Evolutionary conservation across 176 grass and related monocot species (phyloP).

Genomic region (Eleusine coracana): DNA sequence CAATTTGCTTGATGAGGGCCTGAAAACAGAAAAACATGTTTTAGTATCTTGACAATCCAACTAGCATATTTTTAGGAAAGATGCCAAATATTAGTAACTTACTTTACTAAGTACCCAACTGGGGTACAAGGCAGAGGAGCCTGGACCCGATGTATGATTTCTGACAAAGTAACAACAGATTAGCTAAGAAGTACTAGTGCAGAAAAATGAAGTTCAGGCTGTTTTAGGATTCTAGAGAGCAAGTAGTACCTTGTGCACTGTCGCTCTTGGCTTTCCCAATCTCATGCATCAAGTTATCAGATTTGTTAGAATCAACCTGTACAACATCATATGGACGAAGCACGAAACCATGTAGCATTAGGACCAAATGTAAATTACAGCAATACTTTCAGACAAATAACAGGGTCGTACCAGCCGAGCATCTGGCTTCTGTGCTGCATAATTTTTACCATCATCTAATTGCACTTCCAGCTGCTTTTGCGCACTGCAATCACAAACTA

Average conservation of each 20-base stretch:
- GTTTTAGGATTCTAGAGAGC: neutral
- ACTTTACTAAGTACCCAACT: conserved; percentile 44
- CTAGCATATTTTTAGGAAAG: neutral
- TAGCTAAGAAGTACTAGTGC: neutral
- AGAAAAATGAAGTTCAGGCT: conserved; percentile 8
- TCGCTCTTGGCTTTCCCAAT: conserved; percentile 24
- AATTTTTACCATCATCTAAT: conserved; percentile 10
- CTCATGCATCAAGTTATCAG: conserved; percentile 21
- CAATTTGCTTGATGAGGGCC: conserved; percentile 38
- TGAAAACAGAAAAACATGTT: conserved; percentile 36
- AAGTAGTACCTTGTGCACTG: conserved; percentile 40
- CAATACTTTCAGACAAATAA: conserved; percentile 12
- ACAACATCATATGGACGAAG: neutral
- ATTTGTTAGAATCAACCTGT: conserved; percentile 40
- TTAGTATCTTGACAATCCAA: neutral
- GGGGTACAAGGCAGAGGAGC: conserved; percentile 37
- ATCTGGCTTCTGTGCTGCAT: conserved; percentile 30
- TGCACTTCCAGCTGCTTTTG: conserved; percentile 41
- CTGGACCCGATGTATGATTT: conserved; percentile 22
- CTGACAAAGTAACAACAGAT: conserved; percentile 41
- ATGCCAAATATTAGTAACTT: conserved; percentile 23
- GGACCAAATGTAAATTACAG: neutral
- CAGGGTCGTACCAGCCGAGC: conserved; percentile 42
- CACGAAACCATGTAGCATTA: conserved; percentile 22
- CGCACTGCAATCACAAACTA: conserved; percentile 36